Evolutionary conservation across 2,329 filamentous ascomycete genomes (phyloP).

Genomic region (Colletotrichum brevisporum): DNA sequence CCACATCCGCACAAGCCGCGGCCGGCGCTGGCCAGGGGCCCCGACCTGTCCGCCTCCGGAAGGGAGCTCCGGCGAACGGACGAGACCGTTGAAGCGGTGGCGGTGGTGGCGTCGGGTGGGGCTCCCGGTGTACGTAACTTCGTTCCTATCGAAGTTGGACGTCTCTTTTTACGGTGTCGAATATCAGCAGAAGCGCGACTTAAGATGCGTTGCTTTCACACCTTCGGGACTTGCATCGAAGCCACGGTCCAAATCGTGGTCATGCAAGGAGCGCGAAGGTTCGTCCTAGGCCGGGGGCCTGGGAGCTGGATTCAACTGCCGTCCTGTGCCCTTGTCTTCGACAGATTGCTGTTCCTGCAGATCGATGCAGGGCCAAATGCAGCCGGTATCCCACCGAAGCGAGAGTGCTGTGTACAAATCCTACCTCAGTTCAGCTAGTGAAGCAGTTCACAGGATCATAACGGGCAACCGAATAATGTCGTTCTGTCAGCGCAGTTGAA

Average conservation of each 20-base stretch:
- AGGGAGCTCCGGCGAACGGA: conserved; percentile 17
- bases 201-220: too few species aligned
- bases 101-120: background rate
- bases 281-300: background rate
- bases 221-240: too few species aligned
- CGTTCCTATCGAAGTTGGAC: too few species aligned
- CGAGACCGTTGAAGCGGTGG: conserved; percentile 6
- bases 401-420: background rate
- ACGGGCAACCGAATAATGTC: background rate
- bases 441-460: too few species aligned
- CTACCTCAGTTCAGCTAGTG: too few species aligned
- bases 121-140: too few species aligned
- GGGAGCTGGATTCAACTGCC: conserved; percentile 6
- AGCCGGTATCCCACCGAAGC: background rate
- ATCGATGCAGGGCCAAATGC: background rate
- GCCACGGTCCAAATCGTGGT: too few species aligned
- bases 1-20: conserved; percentile 20
- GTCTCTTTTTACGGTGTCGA: background rate
- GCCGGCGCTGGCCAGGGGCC: conserved; percentile 2
- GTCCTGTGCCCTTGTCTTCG: background rate
- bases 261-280: too few species aligned
- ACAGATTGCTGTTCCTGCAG: conserved; percentile 17
- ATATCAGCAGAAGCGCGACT: background rate
- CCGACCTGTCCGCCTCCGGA: conserved; percentile 17
- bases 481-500: background rate